A percentile compares a stretch with the other conserved stretches of the same genome.
Conservation (phyloP, 1,284 basidiomycete species). For the Testicularia cyperi region DNA sequence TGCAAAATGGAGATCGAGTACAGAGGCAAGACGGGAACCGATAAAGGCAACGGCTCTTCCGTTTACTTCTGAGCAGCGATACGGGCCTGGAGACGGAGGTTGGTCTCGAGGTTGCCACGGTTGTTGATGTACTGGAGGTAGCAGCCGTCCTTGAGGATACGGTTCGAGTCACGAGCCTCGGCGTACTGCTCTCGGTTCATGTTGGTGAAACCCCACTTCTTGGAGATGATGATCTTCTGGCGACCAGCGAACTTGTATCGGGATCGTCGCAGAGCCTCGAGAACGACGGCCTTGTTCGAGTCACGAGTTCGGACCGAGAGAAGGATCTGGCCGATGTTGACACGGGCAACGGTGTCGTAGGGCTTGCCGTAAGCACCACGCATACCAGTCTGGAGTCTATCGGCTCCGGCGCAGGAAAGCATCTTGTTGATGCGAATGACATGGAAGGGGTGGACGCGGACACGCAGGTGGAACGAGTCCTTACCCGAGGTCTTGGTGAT, state of each 20-base stretch:
- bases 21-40: too few species aligned
- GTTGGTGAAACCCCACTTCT: conserved; percentile 81
- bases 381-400: conserved; percentile 96
- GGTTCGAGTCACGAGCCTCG: conserved; percentile 76
- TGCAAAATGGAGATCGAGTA: too few species aligned
- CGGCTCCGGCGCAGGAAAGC: conserved; percentile 97
- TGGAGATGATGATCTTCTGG: conserved; percentile 90
- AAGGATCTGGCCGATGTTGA: conserved; percentile 96
- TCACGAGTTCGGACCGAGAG: conserved; percentile 94
- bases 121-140: conserved; percentile 60
- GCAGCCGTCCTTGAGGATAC: conserved; percentile 59
- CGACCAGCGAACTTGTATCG: conserved; percentile 99
- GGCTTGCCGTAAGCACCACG: conserved; percentile 99
- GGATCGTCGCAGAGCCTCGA: conserved; percentile 81
- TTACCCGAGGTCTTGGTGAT: conserved; percentile 97
- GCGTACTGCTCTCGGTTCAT: conserved; percentile 87
- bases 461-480: conserved; percentile 97
- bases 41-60: too few species aligned
- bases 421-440: conserved; percentile 99
- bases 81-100: conserved; percentile 57
- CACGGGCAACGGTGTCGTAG: conserved; percentile 90
- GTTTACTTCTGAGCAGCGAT: conserved; percentile 58
- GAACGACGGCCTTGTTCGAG: conserved; percentile 79
- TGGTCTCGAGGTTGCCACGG: conserved; percentile 55
- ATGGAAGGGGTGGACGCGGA: conserved; percentile 97